phyloP scores from a whole-genome alignment of 2,329 filamentous ascomycete genomes.

The Curvularia eragrostidis region DNA sequence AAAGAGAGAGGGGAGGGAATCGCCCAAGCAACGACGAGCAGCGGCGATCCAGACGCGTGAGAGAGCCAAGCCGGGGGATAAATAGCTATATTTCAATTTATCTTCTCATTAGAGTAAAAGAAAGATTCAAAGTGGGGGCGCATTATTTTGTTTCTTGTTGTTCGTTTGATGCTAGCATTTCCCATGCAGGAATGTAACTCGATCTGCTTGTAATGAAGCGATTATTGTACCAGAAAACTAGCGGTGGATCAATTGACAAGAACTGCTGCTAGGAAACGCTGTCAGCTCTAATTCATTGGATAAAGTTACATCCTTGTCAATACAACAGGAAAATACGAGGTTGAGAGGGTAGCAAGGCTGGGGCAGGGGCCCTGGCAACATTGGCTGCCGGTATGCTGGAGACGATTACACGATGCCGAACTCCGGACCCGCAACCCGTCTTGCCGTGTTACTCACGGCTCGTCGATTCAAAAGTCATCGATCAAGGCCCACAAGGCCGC shows the following conservation, averaged over 20 bases:
- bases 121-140: too few relatives aligned
- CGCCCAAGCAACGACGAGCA: too few relatives aligned
- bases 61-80: too few relatives aligned
- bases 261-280: background rate
- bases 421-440: constrained; percentile 5
- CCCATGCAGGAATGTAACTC: background rate
- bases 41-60: too few relatives aligned
- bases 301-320: background rate
- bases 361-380: constrained; percentile 6
- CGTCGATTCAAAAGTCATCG: constrained; percentile 2
- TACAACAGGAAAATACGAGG: background rate
- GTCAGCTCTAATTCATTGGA: background rate
- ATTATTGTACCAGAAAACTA: background rate
- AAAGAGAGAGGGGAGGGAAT: too few relatives aligned
- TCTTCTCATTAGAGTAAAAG: too few relatives aligned
- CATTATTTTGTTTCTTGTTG: too few relatives aligned
- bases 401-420: constrained; percentile 8
- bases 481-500: constrained; percentile 6
- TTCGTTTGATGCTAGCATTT: background rate
- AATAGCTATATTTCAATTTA: too few relatives aligned
- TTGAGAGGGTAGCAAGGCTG: background rate
- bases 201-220: background rate
- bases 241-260: background rate
- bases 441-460: constrained; percentile 15
- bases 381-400: constrained; percentile 5